Base-by-base conservation (phyloP, 129 eudicot genomes). In the Centaurea solstitialis region DNA sequence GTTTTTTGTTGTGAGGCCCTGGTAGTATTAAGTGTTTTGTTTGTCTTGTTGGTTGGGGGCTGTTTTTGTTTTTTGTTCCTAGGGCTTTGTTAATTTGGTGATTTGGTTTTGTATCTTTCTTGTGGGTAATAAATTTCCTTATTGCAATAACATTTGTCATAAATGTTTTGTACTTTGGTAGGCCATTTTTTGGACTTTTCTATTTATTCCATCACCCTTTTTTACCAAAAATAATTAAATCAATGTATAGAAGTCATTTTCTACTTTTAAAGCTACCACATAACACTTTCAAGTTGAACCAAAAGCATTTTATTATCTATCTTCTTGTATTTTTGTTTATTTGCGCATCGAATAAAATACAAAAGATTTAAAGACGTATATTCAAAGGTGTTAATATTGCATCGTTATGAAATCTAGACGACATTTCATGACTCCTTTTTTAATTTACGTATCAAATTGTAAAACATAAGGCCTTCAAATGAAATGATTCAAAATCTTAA, bases 261-360 rank as follows among this genome's bases (percentile, higher is more conserved):
- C 83, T 23, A 80, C 78, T 80, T 80, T 80, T 24, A 17, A 59
- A 23, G 33, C 72, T 57, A 72, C 73, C 73, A 72, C 83, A 62
- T n/a, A 10, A 6, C 33, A 11, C n/a, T 22, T 69, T 22, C 15
- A 72, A 80, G 43, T 61, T 23, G 83, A 38, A 39, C 26, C 9
- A 11, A 79, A 21, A 73, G 24, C 50, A 17, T 73, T 43, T 23
- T 21, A 37, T 7, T 21, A 43, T 73, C 6, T 15, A 13, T 15
- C 8, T 13, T 11, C 4, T 50, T 50, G 61, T 50, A 13, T 15
- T 50, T 15, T 15, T 15, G 4, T 15, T 50, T 13, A 50, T 50
- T 20, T 50, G 17, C 62, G 62, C 62, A 50, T 50, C 21, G 62
- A 50, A 50, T 50, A 50, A 50, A 47, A 50, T 13, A 15, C 1